Percentiles rank a stretch among this genome's conserved stretches.
phyloP scores from a whole-genome alignment of 2,329 filamentous ascomycete species.

The Leptodontidium sp. region DNA sequence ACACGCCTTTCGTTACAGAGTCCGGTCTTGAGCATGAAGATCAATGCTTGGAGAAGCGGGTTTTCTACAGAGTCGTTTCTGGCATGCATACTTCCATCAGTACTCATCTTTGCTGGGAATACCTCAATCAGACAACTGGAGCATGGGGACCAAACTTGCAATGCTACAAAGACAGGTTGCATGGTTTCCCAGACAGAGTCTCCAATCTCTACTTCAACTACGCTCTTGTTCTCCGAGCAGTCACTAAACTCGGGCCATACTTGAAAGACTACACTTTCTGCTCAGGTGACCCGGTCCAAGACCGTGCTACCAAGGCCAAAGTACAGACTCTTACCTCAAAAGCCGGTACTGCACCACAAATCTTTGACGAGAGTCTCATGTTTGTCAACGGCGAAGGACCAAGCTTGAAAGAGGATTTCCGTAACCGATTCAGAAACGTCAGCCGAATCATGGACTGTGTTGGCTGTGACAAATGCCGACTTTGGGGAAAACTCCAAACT shows the following conservation, averaged over 20 bases:
- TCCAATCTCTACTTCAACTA: slow-evolving; percentile 99
- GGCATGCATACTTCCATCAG: slow-evolving; percentile 99
- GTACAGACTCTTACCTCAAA: slow-evolving; percentile 77
- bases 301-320: slow-evolving; percentile 80
- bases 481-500: slow-evolving; percentile 98
- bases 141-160: slow-evolving; percentile 89
- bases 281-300: slow-evolving; percentile 82
- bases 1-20: slow-evolving; percentile 67
- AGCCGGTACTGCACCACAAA: slow-evolving; percentile 75
- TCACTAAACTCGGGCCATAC: slow-evolving; percentile 87
- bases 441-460: slow-evolving; percentile 98
- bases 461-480: slow-evolving; percentile 96
- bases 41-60: slow-evolving; percentile 97
- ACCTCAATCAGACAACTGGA: slow-evolving; percentile 93
- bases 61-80: slow-evolving; percentile 93
- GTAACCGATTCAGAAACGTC: slow-evolving; percentile 95
- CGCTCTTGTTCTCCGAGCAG: slow-evolving; percentile 88
- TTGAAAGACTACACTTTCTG: slow-evolving; percentile 89
- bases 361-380: slow-evolving; percentile 96
- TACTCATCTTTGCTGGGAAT: slow-evolving; percentile 94
- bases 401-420: slow-evolving; percentile 94
- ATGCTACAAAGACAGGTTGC: slow-evolving; percentile 89
- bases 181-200: slow-evolving; percentile 86
- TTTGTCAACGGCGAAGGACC: slow-evolving; percentile 81
- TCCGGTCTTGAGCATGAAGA: slow-evolving; percentile 81